Evolutionary conservation across 2,329 filamentous ascomycete genomes (phyloP), one percentile per base, ranked within the genome.

Genomic region (Botrytis galanthina): DNA sequence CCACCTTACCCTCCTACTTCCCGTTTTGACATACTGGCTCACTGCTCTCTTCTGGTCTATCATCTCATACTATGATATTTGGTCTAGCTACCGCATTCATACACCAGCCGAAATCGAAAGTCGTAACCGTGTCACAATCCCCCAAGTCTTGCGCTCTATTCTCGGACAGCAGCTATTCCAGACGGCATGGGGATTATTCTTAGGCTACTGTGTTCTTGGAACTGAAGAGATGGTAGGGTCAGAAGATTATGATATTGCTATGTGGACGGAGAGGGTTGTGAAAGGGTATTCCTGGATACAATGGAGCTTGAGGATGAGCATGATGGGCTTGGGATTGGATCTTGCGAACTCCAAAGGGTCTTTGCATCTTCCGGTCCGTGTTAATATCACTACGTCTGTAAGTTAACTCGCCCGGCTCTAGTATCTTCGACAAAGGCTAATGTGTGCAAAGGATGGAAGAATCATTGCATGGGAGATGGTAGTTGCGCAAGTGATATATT

Each of bases 21-120:
- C 67, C 7, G 35, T 70, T 35, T 29, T 70, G 3, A 54, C 67
- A 37, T 70, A 70, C 54, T 70, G 67, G 67, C 42, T 39, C 26
- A 54, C 59, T 22, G 59, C 51, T n/a, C 20, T 70, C 10, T 32
- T 70, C n/a, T 70, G 54, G 48, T 18, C 51, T 14, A 12, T 46
- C n/a, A 26, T 70, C 51, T 70, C 67, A 32, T 44, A 70, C n/a
- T 70, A 32, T 61, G n/a, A 70, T 46, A 39, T 70, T n/a, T 70
- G 59, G 42, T 32, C 67, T 60, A n/a, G n/a, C 29, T 61, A 61
- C 29, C 67, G 67, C 22, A 70, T 70, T 37, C 95, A 98, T 84
- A 98, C 95, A 0, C 95, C 95, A 22, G 93, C 93, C 69, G 95
- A 98, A 82, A 91, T 98, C 75, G 82, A 90, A 51, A 93, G 93